Percentiles rank a stretch among this genome's conserved stretches.
Conservation (phyloP, 352 stramenopile species). For the Pythium scleroteichum region DNA sequence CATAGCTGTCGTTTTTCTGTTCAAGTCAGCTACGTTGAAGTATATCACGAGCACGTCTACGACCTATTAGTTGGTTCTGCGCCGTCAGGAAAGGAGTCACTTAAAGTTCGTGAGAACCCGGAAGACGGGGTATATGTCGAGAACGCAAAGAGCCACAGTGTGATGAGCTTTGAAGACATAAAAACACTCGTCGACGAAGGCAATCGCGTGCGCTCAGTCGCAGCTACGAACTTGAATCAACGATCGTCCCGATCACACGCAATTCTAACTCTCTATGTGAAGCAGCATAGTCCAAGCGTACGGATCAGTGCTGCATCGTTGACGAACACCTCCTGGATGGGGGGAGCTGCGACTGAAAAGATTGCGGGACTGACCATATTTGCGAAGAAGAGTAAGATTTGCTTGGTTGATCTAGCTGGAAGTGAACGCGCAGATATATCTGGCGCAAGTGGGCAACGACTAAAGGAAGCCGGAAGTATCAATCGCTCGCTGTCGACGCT, state of each 20-base stretch:
- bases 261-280: conserved; percentile 63
- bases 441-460: conserved; percentile 41
- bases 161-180: conserved; percentile 54
- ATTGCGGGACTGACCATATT: conserved; percentile 13
- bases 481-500: conserved; percentile 85
- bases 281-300: conserved; percentile 27
- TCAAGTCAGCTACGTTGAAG: conserved; percentile 80
- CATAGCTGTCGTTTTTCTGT: conserved; percentile 34
- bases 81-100: conserved; percentile 39
- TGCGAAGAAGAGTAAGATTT: conserved; percentile 64
- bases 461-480: conserved; percentile 78
- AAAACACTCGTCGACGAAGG: conserved; percentile 62
- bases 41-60: conserved; percentile 79
- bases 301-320: conserved; percentile 17
- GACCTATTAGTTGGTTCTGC: conserved; percentile 43
- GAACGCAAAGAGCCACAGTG: conserved; percentile 44
- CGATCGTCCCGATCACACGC: conserved; percentile 64
- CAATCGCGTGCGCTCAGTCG: conserved; percentile 56
- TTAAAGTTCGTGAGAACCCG: conserved; percentile 76
- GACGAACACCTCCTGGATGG: conserved; percentile 18
- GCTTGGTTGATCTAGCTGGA: conserved; percentile 69
- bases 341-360: neutral
- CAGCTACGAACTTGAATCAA: conserved; percentile 44
- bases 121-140: conserved; percentile 71
- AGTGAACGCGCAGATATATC: conserved; percentile 65